Conservation (phyloP, 345 rosid genomes). For the Lumnitzera littorea region DNA sequence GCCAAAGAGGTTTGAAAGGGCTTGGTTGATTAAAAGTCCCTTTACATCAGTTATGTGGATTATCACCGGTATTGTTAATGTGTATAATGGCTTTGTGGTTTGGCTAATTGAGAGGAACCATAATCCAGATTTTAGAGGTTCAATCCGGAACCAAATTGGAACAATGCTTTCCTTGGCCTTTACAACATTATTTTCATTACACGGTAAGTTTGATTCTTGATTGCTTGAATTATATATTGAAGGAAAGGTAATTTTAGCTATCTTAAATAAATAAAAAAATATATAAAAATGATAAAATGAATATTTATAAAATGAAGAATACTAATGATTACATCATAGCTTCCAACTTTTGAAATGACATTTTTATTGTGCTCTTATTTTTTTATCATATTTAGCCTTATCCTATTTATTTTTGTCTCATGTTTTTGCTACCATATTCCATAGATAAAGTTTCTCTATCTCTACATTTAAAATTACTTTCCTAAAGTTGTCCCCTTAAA, state of each 20-base stretch:
- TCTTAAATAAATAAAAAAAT: too few species aligned
- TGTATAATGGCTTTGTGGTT: slow-evolving; percentile 16
- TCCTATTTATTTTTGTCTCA: neutral
- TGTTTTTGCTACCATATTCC: neutral
- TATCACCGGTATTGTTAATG: slow-evolving; percentile 3
- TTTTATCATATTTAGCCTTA: neutral
- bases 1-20: slow-evolving; percentile 3
- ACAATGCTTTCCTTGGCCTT: slow-evolving; percentile 17
- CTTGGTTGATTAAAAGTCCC: slow-evolving; percentile 17
- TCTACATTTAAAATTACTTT: too few species aligned
- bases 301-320: too few species aligned
- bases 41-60: slow-evolving; percentile 18
- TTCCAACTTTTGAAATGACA: too few species aligned
- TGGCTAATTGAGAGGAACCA: slow-evolving; percentile 20
- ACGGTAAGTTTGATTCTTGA: slow-evolving; percentile 4
- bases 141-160: slow-evolving; percentile 6
- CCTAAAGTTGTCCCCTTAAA: too few species aligned
- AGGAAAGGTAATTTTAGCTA: too few species aligned
- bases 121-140: slow-evolving; percentile 4
- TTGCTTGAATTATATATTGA: too few species aligned
- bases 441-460: too few species aligned
- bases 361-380: neutral
- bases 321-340: too few species aligned
- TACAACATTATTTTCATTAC: slow-evolving; percentile 19
- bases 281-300: too few species aligned